These are phyloP conservation scores for Paradendryphiella salina DNA, from an alignment of 2,329 filamentous ascomycete species.

Conservation along the genomic window DNA sequence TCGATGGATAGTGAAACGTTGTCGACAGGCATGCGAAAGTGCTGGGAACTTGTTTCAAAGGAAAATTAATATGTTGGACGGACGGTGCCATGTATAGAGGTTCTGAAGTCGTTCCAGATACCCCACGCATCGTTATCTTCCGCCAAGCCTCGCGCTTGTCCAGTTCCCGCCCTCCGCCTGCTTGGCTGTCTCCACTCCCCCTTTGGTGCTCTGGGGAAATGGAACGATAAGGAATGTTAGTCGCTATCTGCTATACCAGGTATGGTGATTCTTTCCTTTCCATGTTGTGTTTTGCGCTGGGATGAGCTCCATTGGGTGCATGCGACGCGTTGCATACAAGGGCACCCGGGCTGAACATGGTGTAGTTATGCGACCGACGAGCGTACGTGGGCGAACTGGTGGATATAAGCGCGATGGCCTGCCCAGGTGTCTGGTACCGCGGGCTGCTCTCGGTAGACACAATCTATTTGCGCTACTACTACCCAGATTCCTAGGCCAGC, in stretches of 20 bases:
- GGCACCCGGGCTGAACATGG: constrained; percentile 4
- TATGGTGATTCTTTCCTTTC: constrained; percentile 20
- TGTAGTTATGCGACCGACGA: constrained; percentile 1
- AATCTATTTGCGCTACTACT: neutral
- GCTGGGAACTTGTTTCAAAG: constrained; percentile 34
- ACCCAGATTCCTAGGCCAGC: neutral
- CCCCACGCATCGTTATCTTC: constrained; percentile 35
- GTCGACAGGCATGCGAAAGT: constrained; percentile 45
- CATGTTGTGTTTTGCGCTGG: neutral
- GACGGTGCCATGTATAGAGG: neutral
- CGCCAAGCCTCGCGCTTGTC: constrained; percentile 31
- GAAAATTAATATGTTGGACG: neutral
- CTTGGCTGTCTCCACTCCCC: constrained; percentile 27
- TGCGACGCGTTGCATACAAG: constrained; percentile 6
- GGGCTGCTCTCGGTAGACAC: neutral
- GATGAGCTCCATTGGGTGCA: neutral
- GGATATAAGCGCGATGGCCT: constrained; percentile 1
- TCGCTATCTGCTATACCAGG: constrained; percentile 20
- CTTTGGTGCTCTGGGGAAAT: constrained; percentile 15
- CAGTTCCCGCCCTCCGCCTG: constrained; percentile 25
- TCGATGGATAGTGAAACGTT: constrained; percentile 40
- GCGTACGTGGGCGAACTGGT: constrained; percentile 13
- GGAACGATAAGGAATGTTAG: constrained; percentile 31
- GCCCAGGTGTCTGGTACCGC: neutral
- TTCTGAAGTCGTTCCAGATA: neutral